These are phyloP conservation scores for Sclerotinia glacialis DNA, from an alignment of 2,329 filamentous ascomycete species.

Conservation along the genomic window DNA sequence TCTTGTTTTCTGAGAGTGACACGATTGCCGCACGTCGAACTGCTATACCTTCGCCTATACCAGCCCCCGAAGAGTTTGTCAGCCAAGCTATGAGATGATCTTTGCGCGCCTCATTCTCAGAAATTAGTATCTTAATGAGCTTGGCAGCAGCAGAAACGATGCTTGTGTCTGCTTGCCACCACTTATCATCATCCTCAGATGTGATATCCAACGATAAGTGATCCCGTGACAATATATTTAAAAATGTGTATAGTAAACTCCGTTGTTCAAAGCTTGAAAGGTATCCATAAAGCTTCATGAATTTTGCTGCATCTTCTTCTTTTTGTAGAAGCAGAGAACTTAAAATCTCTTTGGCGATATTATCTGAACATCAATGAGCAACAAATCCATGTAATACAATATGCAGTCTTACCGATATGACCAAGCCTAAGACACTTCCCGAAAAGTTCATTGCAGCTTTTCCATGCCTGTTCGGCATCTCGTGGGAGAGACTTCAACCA, in stretches of 20 bases:
- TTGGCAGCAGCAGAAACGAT: conserved; percentile 57
- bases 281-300: conserved; percentile 32
- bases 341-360: conserved; percentile 33
- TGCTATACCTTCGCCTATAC: conserved; percentile 59
- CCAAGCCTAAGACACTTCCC: conserved; percentile 38
- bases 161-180: conserved; percentile 37
- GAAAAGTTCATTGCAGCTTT: conserved; percentile 35
- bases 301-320: conserved; percentile 26
- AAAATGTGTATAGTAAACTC: conserved; percentile 32
- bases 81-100: conserved; percentile 63
- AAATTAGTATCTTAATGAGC: conserved; percentile 52
- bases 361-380: conserved; percentile 31
- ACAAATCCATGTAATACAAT: background rate
- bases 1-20: conserved; percentile 52
- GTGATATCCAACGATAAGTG: conserved; percentile 31
- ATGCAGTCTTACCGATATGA: conserved; percentile 33
- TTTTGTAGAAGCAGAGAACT: conserved; percentile 28
- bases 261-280: conserved; percentile 37
- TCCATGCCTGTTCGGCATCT: conserved; percentile 31
- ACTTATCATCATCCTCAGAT: conserved; percentile 33
- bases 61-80: conserved; percentile 60
- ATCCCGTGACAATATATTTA: conserved; percentile 35
- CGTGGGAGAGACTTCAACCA: conserved; percentile 30
- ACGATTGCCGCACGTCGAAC: conserved; percentile 66
- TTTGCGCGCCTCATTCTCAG: conserved; percentile 48